Evolutionary conservation across 176 grass and related monocot species (phyloP), one percentile per base, ranked within the genome.

Genomic region (Pharus latifolius): DNA sequence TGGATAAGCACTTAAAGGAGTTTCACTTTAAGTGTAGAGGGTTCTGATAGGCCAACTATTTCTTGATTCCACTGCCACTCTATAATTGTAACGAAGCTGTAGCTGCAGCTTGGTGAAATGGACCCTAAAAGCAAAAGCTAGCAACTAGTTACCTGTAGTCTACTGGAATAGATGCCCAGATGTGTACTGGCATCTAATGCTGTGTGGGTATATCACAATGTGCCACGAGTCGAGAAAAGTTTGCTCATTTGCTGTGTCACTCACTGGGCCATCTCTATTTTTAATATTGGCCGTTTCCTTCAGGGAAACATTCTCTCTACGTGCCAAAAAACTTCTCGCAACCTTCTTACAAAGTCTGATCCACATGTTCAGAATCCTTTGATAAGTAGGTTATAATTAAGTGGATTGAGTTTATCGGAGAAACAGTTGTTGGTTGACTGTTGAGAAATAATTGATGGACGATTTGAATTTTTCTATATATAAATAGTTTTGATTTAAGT

Each of bases 181-280:
- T 84, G 68, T 84, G 35, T 45, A 12, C 32, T 42, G 43, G 7
- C 23, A 12, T 33, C 61, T 2, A n/a, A 19, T 23, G 50, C 60
- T 10, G 58, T 32, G 74, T 73, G 74, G 67, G n/a, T n/a, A n/a
- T n/a, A 84, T 66, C 15, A 56, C 32, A 42, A 73, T 70, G 74
- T 8, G 67, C 34, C 20, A 22, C 4, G 6, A 40, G 10, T 13
- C 11, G 22, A 48, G 2, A 48, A 8, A 10, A 17, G 20, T 38
- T n/a, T 60, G n/a, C 10, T 38, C 10, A 40, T n/a, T 20, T 40
- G 58, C 18, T 37, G 32, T n/a, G n/a, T n/a, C n/a, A n/a, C n/a
- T n/a, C n/a, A n/a, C n/a, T n/a, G n/a, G n/a, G n/a, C n/a, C n/a
- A n/a, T n/a, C n/a, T n/a, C n/a, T n/a, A n/a, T n/a, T n/a, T n/a